Conservation (phyloP, 2,329 filamentous ascomycete species). For the Penicillium olsonii region DNA sequence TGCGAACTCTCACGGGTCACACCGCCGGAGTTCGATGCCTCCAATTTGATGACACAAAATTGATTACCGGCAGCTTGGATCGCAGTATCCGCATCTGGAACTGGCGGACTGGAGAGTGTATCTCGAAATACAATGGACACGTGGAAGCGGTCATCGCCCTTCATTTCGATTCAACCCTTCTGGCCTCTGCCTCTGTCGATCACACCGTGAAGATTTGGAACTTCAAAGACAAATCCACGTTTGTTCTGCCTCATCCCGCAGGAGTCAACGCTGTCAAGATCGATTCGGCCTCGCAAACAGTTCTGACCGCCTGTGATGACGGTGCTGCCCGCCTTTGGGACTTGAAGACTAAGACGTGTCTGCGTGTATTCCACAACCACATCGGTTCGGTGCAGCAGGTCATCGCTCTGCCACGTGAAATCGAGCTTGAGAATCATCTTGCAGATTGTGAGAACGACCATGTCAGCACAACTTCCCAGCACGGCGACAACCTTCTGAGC, state of each 20-base stretch:
- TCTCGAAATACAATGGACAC: constrained; percentile 79
- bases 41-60: constrained; percentile 88
- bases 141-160: constrained; percentile 80
- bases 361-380: constrained; percentile 79
- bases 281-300: constrained; percentile 76
- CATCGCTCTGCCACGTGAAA: constrained; percentile 78
- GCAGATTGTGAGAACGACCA: constrained; percentile 60
- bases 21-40: constrained; percentile 80
- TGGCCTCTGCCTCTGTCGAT: constrained; percentile 89
- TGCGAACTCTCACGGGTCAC: constrained; percentile 83
- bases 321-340: constrained; percentile 92
- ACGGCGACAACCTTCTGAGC: constrained; percentile 28
- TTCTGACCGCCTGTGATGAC: constrained; percentile 93
- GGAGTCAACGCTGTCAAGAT: constrained; percentile 97
- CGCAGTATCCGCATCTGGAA: constrained; percentile 92
- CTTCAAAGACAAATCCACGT: constrained; percentile 79
- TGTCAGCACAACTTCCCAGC: constrained; percentile 38
- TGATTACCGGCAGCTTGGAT: constrained; percentile 89
- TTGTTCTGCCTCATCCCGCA: constrained; percentile 77
- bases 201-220: constrained; percentile 91
- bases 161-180: constrained; percentile 79
- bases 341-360: constrained; percentile 76
- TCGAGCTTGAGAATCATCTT: constrained; percentile 78
- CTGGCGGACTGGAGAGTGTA: constrained; percentile 85
- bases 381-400: constrained; percentile 96